Evolutionary conservation across 306 rosid species (phyloP), one percentile per base, ranked within the genome.

Genomic region (Lablab purpureus): DNA sequence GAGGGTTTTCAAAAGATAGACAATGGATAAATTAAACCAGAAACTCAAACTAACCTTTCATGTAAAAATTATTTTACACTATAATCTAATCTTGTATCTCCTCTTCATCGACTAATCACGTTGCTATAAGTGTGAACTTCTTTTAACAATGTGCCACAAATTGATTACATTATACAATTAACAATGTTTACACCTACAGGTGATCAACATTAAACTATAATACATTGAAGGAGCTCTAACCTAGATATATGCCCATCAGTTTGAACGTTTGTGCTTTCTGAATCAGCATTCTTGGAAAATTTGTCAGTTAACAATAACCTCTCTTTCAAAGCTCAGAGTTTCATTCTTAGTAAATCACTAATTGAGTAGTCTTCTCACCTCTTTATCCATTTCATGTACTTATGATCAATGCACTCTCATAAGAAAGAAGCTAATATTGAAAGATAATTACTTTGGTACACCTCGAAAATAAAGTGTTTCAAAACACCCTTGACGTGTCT

Each of bases 311-410:
- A 83, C 75, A 83, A 81, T 69, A 92, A 70, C 81, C 94, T 91
- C 85, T 84, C 87, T 77, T 87, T 87, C 77, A 95, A 87, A 72
- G 87, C 78, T 74, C 88, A 90, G 65, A 90, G 93, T 81, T 95
- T 94, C 81, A 75, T 68, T 81, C 91, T 97, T 10, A 95, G 88
- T 10, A 97, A 88, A 73, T 91, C 94, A 86, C 87, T 90, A 74
- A 87, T 88, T 63, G 83, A 78, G 95, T 81, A 91, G 91, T 71
- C 89, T 86, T 83, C 85, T 91, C 36, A 91, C 98, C 85, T 92
- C 98, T 74, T 86, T 89, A 85, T 92, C 87, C 99, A 95, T 89
- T 83, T 91, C 98, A 84, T 77, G 73, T 67, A 88, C 98, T 98
- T 81, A 47, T 78, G 78, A 54, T 54, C 73, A 81, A 59, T 30